phyloP scores from a whole-genome alignment of 345 rosid genomes.

The Populus simonii region DNA sequence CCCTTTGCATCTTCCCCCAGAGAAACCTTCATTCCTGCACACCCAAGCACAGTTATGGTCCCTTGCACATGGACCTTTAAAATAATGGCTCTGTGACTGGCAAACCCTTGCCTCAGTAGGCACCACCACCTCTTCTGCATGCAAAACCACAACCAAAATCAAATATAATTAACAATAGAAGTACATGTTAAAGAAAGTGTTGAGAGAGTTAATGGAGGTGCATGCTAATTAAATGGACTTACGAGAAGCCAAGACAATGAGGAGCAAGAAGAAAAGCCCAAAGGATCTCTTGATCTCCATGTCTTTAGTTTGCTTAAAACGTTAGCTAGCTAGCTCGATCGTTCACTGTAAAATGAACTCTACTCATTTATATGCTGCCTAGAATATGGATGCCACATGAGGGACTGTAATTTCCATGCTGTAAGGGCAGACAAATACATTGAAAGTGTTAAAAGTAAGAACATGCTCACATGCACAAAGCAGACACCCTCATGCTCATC shows the following conservation, averaged over 20 bases:
- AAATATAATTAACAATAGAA: not conserved
- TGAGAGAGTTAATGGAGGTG: no score
- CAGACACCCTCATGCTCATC: no score
- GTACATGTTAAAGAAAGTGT: not conserved
- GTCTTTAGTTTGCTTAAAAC: no score
- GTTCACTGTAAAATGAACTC: no score
- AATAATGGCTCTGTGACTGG: conserved; percentile 35
- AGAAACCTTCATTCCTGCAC: conserved; percentile 38
- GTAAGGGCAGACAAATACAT: no score
- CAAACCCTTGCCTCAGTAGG: conserved; percentile 33
- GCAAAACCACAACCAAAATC: not conserved
- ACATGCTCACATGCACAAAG: no score
- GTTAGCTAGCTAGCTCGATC: no score
- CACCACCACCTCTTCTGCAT: conserved; percentile 28
- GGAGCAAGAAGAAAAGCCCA: conserved; percentile 32
- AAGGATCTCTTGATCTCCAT: conserved; percentile 15
- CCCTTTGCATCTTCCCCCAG: conserved; percentile 39
- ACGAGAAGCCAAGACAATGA: conserved; percentile 36
- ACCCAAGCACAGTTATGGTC: conserved; percentile 38
- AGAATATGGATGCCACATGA: no score
- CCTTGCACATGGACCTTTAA: conserved; percentile 24
- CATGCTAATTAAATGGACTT: not conserved
- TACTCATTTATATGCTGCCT: no score
- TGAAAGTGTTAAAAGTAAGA: no score
- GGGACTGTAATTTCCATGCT: no score